A percentile compares a stretch with the other conserved stretches of the same genome.
phyloP scores from a whole-genome alignment of 2,329 filamentous ascomycete species.

The Clonostachys byssicola region DNA sequence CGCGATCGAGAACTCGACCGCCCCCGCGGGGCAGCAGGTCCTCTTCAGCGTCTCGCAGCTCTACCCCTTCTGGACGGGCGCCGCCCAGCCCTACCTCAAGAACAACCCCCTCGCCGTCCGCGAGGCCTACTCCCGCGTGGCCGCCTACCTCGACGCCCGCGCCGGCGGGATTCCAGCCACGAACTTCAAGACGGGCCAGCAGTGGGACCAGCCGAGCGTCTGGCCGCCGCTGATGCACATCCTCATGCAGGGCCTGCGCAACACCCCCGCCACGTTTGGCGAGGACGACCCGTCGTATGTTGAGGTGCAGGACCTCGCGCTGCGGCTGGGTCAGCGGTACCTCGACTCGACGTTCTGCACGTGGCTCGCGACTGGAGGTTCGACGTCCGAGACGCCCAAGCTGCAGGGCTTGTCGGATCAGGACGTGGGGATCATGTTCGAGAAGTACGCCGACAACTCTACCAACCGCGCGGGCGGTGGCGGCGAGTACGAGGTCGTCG shows the following conservation, averaged over 20 bases:
- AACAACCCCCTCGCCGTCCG: slow-evolving; percentile 55
- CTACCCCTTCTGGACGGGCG: slow-evolving; percentile 67
- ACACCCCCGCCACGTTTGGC: slow-evolving; percentile 53
- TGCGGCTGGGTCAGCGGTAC: slow-evolving; percentile 60
- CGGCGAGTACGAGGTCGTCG: slow-evolving; percentile 66
- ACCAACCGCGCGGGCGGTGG: slow-evolving; percentile 59
- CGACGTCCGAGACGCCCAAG: slow-evolving; percentile 46
- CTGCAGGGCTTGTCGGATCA: slow-evolving; percentile 37
- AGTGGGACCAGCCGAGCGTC: slow-evolving; percentile 69
- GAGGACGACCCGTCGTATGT: slow-evolving; percentile 47
- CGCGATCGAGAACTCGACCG: slow-evolving; percentile 22
- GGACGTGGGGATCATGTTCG: slow-evolving; percentile 60
- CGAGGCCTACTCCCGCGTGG: slow-evolving; percentile 48
- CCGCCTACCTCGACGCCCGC: slow-evolving; percentile 43
- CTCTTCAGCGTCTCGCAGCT: slow-evolving; percentile 56
- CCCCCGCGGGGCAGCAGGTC: slow-evolving; percentile 51
- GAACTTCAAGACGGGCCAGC: slow-evolving; percentile 56
- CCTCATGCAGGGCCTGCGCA: slow-evolving; percentile 57
- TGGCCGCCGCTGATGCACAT: slow-evolving; percentile 66
- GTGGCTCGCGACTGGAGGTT: slow-evolving; percentile 63
- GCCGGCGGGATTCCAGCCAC: slow-evolving; percentile 58
- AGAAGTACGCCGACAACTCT: slow-evolving; percentile 61
- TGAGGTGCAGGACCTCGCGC: slow-evolving; percentile 49
- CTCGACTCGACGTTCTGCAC: slow-evolving; percentile 66
- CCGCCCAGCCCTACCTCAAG: slow-evolving; percentile 52